Evolutionary conservation across 2,329 filamentous ascomycete genomes (phyloP).

Genomic region (Fusarium citri): DNA sequence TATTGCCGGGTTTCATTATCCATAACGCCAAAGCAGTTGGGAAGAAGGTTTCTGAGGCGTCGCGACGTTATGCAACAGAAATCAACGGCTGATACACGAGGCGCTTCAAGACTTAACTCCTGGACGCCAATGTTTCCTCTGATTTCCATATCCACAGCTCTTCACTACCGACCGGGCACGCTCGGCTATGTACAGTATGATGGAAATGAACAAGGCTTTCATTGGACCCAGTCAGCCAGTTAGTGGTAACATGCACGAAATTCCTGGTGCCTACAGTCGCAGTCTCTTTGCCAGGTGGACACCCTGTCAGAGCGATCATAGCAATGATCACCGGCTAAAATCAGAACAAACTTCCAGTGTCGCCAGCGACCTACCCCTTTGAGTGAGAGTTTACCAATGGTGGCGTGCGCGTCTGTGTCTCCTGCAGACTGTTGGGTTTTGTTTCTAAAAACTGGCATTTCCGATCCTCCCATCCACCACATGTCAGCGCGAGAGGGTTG

Average conservation of each 20-base stretch:
- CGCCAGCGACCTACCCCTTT: slow-evolving; percentile 36
- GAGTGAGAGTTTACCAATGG: slow-evolving; percentile 32
- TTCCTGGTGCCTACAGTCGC: slow-evolving; percentile 25
- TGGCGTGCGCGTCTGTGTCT: slow-evolving; percentile 10
- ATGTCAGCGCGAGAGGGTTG: slow-evolving; percentile 15
- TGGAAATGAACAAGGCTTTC: slow-evolving; percentile 11
- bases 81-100: slow-evolving; percentile 35
- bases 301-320: slow-evolving; percentile 23
- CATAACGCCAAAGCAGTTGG: not conserved
- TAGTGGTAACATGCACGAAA: slow-evolving; percentile 30
- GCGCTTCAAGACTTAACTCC: slow-evolving; percentile 21
- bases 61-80: slow-evolving; percentile 4
- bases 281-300: slow-evolving; percentile 19
- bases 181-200: slow-evolving; percentile 4
- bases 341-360: slow-evolving; percentile 11
- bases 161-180: slow-evolving; percentile 11
- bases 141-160: slow-evolving; percentile 2
- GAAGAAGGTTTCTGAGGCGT: slow-evolving; percentile 21
- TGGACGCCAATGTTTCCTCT: slow-evolving; percentile 11
- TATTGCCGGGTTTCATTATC: slow-evolving; percentile 7
- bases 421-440: not conserved
- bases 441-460: slow-evolving; percentile 25
- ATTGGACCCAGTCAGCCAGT: slow-evolving; percentile 14
- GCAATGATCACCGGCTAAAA: slow-evolving; percentile 34
- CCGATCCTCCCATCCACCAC: slow-evolving; percentile 29